Evolutionary conservation across 345 rosid species (phyloP), one percentile per base, ranked within the genome.

Genomic region (Ceriops decandra): DNA sequence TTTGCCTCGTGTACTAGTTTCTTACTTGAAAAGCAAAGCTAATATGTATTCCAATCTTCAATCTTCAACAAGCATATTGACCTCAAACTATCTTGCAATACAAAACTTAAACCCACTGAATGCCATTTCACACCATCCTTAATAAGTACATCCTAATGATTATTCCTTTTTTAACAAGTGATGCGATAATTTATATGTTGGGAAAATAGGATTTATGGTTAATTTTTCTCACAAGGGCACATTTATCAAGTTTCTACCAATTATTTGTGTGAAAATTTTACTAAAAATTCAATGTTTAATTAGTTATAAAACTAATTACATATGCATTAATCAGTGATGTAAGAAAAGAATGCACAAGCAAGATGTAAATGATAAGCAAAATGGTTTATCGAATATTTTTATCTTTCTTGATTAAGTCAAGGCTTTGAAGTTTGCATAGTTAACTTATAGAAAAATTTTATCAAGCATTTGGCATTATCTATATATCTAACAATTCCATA

Each of bases 111-210:
- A 7, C 46, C n/a, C 17, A 33, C 62, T 26, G 7, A 57, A 9
- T 51, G 57, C 66, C 66, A 76, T 52, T 61, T 32, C 57, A 53
- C 28, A 20, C 46, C 46, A 47, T 75, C 68, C 54, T 64, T 54
- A 52, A 58, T 62, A 16, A 30, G 22, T 60, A 62, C 7, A 54
- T 35, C 21, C 49, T 0, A 6, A 33, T 24, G 35, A 30, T 10
- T 56, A 56, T 20, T 76, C 32, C 26, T 24, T 24, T 24, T 26
- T 49, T 32, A 68, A 30, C 30, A 68, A n/a, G 17, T 58, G 63
- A 56, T 10, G 6, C 22, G 10, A 51, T 31, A 46, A 46, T 64
- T 58, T 26, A 42, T 35, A 59, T 49, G 61, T 62, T 53, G 5
- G 6, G 31, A 15, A 49, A 52, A 38, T 38, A 32, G 28, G 6